A percentile compares a stretch with the other conserved stretches of the same genome.
phyloP scores from a whole-genome alignment of 192 early-diverging fungal species.

The Pilobolus umbonatus region DNA sequence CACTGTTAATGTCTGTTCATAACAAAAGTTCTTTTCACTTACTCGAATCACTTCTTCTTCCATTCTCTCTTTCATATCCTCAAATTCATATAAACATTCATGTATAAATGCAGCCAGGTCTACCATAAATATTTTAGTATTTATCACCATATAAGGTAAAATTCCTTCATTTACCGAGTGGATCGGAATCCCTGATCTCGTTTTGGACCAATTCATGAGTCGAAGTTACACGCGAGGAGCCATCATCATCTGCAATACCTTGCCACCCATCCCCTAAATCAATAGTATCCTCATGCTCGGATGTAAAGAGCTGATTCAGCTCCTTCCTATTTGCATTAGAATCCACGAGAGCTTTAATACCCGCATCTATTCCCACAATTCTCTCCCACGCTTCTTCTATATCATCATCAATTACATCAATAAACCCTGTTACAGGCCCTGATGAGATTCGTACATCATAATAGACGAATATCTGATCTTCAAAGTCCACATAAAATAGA shows the following conservation, averaged over 20 bases:
- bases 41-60: constrained; percentile 23
- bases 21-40: neutral
- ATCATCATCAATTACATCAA: constrained; percentile 41
- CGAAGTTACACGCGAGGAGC: neutral
- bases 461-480: constrained; percentile 57
- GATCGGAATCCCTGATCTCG: neutral
- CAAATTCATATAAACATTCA: constrained; percentile 33
- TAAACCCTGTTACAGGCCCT: constrained; percentile 37
- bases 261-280: constrained; percentile 35
- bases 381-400: constrained; percentile 30
- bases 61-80: constrained; percentile 29
- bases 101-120: constrained; percentile 31
- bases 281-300: constrained; percentile 13
- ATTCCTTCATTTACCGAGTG: constrained; percentile 4
- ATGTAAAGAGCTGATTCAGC: too few relatives aligned
- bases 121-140: constrained; percentile 1
- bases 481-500: constrained; percentile 58
- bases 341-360: constrained; percentile 8
- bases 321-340: neutral
- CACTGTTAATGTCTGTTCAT: neutral
- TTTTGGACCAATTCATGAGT: neutral
- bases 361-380: constrained; percentile 19
- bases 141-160: neutral
- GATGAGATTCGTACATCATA: constrained; percentile 49
- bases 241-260: constrained; percentile 14